Evolutionary conservation across 2,329 filamentous ascomycete genomes (phyloP), one percentile per base, ranked within the genome.

Genomic region (Colletotrichum sp.): DNA sequence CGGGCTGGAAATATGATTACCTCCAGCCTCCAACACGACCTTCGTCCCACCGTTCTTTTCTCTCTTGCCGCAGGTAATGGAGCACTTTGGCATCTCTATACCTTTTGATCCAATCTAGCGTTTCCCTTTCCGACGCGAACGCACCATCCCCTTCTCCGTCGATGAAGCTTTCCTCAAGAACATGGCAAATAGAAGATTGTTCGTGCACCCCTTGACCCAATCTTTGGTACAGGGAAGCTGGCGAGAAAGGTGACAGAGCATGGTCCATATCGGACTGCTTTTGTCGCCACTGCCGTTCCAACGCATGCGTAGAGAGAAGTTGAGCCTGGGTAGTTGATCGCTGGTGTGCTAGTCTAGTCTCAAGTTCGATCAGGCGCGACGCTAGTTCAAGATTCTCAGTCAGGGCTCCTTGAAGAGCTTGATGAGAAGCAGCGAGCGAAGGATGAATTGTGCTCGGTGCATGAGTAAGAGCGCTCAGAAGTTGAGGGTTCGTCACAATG

Each of bases 1-100:
- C n/a, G 12, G n/a, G 12, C 21, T 24, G n/a, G n/a, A 52, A 12
- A 21, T 21, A 13, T 52, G n/a, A 13, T 52, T 28, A 48, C 62
- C 96, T 91, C 97, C 97, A 98, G 1, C 97, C 97, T 13, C 96
- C 96, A 38, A 98, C 96, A 78, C 96, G 90, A 28, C 96, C 96
- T 85, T 98, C 96, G 83, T 98, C 97, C 97, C 97, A 98, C 79
- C 97, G 90, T 80, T 96, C 94, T 84, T 96, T 98, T 78, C 95
- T 91, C 87, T 98, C 97, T 81, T 93, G 92, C 73, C 97, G 90
- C 69, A 96, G 87, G 81, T 97, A 97, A 76, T 93, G 93, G 73
- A 94, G 86, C 79, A 94, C 94, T 82, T 93, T 94, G 12, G 94
- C 94, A 79, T 96, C 96, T 79, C 95, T 90, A 78, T 98, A 94